These are phyloP conservation scores for Posidonia oceanica DNA, from an alignment of 116 monocot species.

Conservation along the genomic window DNA sequence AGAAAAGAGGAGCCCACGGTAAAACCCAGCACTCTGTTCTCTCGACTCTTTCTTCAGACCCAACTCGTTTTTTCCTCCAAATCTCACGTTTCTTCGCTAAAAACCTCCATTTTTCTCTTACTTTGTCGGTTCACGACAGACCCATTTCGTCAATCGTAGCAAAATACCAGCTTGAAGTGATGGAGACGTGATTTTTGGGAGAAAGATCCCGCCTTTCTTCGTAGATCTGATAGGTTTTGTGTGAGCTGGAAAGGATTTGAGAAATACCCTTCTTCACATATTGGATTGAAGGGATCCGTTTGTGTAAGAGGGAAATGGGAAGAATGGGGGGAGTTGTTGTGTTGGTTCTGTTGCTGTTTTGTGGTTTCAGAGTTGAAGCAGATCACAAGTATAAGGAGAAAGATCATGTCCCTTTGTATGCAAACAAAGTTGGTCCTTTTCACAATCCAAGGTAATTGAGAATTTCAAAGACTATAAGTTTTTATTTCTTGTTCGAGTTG, in stretches of 20 bases:
- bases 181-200: slow-evolving; percentile 1
- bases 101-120: background rate
- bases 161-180: background rate
- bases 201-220: slow-evolving; percentile 2
- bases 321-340: slow-evolving; percentile 4
- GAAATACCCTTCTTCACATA: background rate
- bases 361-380: slow-evolving; percentile 22
- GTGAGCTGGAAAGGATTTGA: background rate
- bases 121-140: background rate
- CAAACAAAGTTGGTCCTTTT: slow-evolving; percentile 72
- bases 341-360: slow-evolving; percentile 12
- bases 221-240: slow-evolving; percentile 2
- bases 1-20: background rate
- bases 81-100: background rate
- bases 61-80: background rate
- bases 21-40: background rate
- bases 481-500: background rate
- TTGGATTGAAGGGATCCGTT: background rate
- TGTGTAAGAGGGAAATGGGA: background rate
- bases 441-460: slow-evolving; percentile 51
- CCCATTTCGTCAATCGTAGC: background rate
- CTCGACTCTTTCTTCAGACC: background rate
- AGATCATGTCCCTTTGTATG: slow-evolving; percentile 64
- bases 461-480: background rate
- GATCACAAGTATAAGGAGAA: slow-evolving; percentile 54